Evolutionary conservation across 371 early-diverging fungal species (phyloP), one percentile per base, ranked within the genome.

Genomic region (Mortierella sp.): DNA sequence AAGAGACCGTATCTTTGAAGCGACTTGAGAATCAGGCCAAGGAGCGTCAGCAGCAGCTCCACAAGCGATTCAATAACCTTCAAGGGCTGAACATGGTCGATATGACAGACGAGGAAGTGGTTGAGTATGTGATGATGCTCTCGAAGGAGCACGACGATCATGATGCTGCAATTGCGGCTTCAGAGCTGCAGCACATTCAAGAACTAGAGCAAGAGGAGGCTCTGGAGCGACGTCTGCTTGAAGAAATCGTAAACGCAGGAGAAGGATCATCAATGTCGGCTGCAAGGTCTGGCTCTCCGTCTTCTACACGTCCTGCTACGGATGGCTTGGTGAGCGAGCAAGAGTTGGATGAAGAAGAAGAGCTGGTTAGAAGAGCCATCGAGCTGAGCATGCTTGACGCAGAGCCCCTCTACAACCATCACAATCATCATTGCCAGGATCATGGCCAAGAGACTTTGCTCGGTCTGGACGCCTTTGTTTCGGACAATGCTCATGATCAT

Each of bases 121-220:
- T 82, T 61, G 82, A 86, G 50, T 86, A 86, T 77, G 86, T 82
- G 43, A 82, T 79, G 86, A 76, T 86, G 80, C 80, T 86, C 48
- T 86, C 86, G 51, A 81, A 81, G 54, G 82, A 86, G 16, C 79
- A 82, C 9, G 77, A 72, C 14, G 77, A 82, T 13, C 79, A 78
- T 16, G 74, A 71, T 5, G 61, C 77, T 6, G 71, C 37, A 1
- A 80, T 76, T 34, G 46, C 69, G n/a, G 75, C 79, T 8, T 69
- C 69, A 5, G 80, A 79, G 71, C 64, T 86, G 61, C 79, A 81
- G 11, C 75, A 69, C 26, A 77, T 85, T 24, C 73, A 72, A 5
- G 79, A 80, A 43, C 51, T 76, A 70, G 79, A 86, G 61, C 61
- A 64, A 28, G 55, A 75, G 51, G 53, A 51, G 14, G 69, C 57